Conservation (phyloP, 2,329 filamentous ascomycete species). For the Beauveria asiatica region DNA sequence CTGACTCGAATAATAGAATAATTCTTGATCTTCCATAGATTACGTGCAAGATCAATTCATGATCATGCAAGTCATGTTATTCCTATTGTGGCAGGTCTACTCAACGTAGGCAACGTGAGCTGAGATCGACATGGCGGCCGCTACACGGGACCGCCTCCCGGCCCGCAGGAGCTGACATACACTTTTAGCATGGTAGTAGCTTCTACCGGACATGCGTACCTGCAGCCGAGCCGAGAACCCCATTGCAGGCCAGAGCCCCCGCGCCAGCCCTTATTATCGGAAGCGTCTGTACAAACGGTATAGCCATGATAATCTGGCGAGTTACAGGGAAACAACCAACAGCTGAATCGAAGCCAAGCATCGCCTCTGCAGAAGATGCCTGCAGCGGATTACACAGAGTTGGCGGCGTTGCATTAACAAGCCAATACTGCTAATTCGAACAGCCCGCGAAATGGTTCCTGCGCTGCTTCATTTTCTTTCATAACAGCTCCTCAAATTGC, state of each 20-base stretch:
- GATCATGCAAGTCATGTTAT: too few relatives aligned
- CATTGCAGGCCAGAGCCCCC: background rate
- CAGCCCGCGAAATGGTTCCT: background rate
- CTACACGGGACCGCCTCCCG: background rate
- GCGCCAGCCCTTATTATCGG: background rate
- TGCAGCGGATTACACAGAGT: background rate
- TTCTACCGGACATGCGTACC: background rate
- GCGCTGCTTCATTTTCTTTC: background rate
- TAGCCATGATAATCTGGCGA: background rate
- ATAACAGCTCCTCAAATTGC: background rate
- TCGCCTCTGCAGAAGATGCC: background rate
- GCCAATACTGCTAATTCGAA: background rate
- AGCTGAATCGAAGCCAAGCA: background rate
- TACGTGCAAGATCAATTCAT: too few relatives aligned
- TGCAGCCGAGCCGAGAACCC: background rate
- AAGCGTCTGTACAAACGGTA: background rate
- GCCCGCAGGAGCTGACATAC: background rate
- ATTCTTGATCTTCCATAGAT: background rate
- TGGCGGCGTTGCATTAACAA: background rate
- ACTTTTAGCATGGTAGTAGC: too few relatives aligned
- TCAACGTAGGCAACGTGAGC: background rate
- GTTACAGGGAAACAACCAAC: background rate
- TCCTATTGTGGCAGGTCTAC: too few relatives aligned
- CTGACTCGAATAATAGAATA: background rate
- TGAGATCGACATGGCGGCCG: background rate